phyloP scores from a whole-genome alignment of 208 protist species.

The Histomonas meleagridis region DNA sequence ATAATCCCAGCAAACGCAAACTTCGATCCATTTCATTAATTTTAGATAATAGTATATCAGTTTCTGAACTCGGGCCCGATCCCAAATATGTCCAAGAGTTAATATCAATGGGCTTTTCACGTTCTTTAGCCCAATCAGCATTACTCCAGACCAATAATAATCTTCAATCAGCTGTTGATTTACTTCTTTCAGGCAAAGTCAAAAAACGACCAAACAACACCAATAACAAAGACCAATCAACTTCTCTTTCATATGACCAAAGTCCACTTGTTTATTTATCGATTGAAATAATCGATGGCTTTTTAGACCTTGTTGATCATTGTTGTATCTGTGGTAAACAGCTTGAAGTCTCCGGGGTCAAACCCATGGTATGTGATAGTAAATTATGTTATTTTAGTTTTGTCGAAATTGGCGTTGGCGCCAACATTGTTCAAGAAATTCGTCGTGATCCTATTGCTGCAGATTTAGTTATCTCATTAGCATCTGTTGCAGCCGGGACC shows the following conservation, averaged over 20 bases:
- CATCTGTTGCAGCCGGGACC: background rate
- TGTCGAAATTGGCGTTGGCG: background rate
- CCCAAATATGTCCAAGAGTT: background rate
- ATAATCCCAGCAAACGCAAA: background rate
- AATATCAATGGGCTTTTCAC: background rate
- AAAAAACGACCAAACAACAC: background rate
- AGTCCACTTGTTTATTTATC: background rate
- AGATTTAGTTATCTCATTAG: background rate
- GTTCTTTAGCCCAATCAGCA: background rate
- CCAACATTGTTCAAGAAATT: background rate
- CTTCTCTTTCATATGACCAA: background rate
- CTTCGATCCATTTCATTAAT: background rate
- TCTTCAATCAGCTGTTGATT: background rate
- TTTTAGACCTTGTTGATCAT: constrained; percentile 1
- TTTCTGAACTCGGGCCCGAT: background rate
- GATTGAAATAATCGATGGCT: background rate
- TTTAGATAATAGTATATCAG: background rate
- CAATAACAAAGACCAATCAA: background rate
- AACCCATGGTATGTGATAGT: background rate
- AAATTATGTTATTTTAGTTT: background rate
- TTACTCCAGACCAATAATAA: background rate
- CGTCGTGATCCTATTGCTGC: background rate
- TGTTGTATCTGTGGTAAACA: background rate
- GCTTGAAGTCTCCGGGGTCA: background rate
- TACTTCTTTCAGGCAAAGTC: background rate